phyloP scores from a whole-genome alignment of 768 basidiomycete genomes.

The Lentinula lateritia region DNA sequence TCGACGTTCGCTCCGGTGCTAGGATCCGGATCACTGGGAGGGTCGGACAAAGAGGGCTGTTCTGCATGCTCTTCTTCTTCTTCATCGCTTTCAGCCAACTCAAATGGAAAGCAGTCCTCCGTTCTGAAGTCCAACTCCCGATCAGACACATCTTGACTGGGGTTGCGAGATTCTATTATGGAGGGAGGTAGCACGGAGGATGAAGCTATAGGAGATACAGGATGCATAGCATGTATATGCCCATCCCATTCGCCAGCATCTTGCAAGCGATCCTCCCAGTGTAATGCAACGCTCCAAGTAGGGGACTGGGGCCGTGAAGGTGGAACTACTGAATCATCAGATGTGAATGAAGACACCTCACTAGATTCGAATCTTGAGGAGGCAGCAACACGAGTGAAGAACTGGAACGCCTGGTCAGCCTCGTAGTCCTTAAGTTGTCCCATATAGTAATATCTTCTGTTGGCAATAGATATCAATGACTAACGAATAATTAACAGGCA shows the following conservation, averaged over 20 bases:
- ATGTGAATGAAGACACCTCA: neutral
- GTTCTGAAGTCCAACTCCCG: conserved; percentile 1
- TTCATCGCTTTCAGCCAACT: conserved; percentile 7
- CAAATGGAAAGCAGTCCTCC: conserved; percentile 1
- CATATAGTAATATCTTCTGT: neutral
- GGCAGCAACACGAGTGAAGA: neutral
- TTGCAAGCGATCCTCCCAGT: conserved; percentile 1
- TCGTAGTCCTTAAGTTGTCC: neutral
- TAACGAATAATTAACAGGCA: neutral
- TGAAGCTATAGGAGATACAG: neutral
- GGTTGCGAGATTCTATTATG: no score
- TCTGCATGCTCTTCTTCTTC: neutral
- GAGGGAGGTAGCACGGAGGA: neutral
- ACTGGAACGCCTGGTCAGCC: neutral
- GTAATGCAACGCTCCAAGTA: neutral
- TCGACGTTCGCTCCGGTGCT: neutral
- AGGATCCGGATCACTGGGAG: neutral
- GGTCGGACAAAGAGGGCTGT: neutral
- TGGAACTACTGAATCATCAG: neutral
- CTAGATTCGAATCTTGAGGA: neutral
- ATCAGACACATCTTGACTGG: neutral
- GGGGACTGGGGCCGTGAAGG: conserved; percentile 1
- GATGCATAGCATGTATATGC: conserved; percentile 1
- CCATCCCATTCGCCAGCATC: conserved; percentile 7
- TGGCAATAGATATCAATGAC: neutral